Percentiles rank a stretch among this genome's conserved stretches.
Conservation (phyloP, 306 rosid species). For the Luffa aegyptiaca region DNA sequence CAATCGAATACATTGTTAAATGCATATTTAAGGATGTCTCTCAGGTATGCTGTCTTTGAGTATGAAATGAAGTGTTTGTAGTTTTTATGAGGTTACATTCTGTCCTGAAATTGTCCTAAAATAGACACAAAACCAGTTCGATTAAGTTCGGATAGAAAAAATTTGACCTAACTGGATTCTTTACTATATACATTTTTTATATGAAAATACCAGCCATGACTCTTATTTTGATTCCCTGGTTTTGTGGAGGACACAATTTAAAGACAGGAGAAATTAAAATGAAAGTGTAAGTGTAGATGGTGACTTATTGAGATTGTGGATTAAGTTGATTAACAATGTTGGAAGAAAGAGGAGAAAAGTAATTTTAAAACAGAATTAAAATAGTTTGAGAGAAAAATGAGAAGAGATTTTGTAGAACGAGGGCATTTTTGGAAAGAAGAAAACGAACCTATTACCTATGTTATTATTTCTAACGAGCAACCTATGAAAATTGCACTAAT, state of each 20-base stretch:
- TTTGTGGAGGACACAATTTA: neutral
- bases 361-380: neutral
- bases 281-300: neutral
- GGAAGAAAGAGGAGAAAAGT: neutral
- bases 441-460: too few relatives aligned
- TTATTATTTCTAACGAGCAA: neutral
- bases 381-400: neutral
- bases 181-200: neutral
- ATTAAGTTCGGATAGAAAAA: neutral
- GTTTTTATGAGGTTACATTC: neutral
- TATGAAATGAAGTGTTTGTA: neutral
- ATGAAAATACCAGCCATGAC: neutral
- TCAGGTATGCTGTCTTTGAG: constrained; percentile 40
- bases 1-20: constrained; percentile 70
- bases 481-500: neutral
- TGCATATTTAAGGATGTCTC: constrained; percentile 54
- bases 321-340: neutral
- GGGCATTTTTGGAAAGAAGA: neutral
- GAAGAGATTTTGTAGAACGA: neutral
- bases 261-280: neutral
- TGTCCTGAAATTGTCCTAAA: neutral
- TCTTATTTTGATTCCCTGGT: neutral
- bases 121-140: neutral
- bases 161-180: neutral
- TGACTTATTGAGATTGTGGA: neutral